These are phyloP conservation scores for Plasmodium ovale DNA, from an alignment of 169 alveolate genomes.

Conservation along the genomic window DNA sequence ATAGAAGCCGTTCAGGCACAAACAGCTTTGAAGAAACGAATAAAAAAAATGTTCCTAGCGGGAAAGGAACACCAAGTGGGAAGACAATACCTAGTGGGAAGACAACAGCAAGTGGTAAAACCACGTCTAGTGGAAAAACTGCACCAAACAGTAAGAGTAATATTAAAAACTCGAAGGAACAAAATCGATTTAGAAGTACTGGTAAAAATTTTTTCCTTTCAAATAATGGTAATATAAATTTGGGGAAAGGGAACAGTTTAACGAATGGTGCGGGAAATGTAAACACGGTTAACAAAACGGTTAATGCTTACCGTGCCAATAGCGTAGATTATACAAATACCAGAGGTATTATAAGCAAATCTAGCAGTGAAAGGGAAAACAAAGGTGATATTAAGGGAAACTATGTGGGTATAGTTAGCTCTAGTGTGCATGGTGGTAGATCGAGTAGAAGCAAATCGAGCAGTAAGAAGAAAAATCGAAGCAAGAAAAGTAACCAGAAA, in stretches of 20 bases:
- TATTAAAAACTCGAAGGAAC: background rate
- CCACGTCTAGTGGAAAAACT: background rate
- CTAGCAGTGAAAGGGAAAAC: background rate
- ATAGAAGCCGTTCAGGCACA: background rate
- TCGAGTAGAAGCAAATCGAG: background rate
- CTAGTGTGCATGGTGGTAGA: background rate
- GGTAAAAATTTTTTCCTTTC: background rate
- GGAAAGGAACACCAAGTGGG: too few relatives aligned
- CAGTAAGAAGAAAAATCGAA: background rate
- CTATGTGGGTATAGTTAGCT: too few relatives aligned
- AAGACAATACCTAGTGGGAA: too few relatives aligned
- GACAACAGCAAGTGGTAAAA: background rate
- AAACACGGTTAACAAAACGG: background rate
- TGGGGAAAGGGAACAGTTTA: background rate
- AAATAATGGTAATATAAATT: background rate
- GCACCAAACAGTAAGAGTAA: background rate
- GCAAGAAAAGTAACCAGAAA: background rate
- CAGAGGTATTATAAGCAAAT: background rate
- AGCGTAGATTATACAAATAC: background rate
- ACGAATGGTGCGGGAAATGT: background rate
- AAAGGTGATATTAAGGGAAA: background rate
- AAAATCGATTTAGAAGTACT: background rate
- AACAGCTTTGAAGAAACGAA: conserved; percentile 8
- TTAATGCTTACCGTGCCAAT: background rate
- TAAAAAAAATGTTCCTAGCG: conserved; percentile 25